Percentiles rank a stretch among this genome's conserved stretches.
These are phyloP conservation scores for Candida caryicola DNA, from an alignment of 805 yeast species.

Conservation along the genomic window DNA sequence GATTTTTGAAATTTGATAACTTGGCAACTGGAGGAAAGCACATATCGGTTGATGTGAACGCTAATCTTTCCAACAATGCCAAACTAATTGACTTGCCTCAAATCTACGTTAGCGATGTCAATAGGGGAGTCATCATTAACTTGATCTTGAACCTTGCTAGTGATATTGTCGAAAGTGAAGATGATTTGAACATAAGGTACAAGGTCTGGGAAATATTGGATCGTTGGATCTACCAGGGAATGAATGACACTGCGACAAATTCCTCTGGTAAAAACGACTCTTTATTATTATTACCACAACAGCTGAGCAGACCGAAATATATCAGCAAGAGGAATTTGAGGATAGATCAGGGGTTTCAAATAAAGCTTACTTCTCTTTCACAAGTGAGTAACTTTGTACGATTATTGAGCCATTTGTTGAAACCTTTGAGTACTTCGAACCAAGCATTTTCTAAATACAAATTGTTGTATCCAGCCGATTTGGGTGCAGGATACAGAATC, in stretches of 20 bases:
- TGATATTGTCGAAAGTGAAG: slow-evolving; percentile 47
- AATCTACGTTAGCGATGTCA: slow-evolving; percentile 32
- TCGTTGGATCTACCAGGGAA: slow-evolving; percentile 56
- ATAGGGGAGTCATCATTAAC: slow-evolving; percentile 33
- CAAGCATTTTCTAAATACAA: slow-evolving; percentile 31
- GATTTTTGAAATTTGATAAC: slow-evolving; percentile 41
- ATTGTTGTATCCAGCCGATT: slow-evolving; percentile 56
- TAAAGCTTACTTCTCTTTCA: slow-evolving; percentile 47
- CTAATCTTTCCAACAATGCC: slow-evolving; percentile 9
- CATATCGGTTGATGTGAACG: slow-evolving; percentile 11
- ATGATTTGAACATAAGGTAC: slow-evolving; percentile 32
- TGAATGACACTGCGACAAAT: slow-evolving; percentile 2
- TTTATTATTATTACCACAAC: slow-evolving; percentile 5
- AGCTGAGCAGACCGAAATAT: slow-evolving; percentile 16
- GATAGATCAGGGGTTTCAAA: slow-evolving; percentile 27
- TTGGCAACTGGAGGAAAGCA: slow-evolving; percentile 20
- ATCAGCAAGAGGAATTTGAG: slow-evolving; percentile 16
- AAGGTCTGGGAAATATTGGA: slow-evolving; percentile 71
- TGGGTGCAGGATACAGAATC: slow-evolving; percentile 58
- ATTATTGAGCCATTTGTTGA: slow-evolving; percentile 47
- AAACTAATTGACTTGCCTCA: slow-evolving; percentile 18
- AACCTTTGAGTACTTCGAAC: slow-evolving; percentile 18
- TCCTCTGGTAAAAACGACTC: slow-evolving; percentile 3
- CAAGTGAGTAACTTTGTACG: slow-evolving; percentile 64
- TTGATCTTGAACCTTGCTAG: slow-evolving; percentile 49